These are phyloP conservation scores for Aspergillus biplanus DNA, from an alignment of 495 filamentous ascomycete species.

Conservation along the genomic window DNA sequence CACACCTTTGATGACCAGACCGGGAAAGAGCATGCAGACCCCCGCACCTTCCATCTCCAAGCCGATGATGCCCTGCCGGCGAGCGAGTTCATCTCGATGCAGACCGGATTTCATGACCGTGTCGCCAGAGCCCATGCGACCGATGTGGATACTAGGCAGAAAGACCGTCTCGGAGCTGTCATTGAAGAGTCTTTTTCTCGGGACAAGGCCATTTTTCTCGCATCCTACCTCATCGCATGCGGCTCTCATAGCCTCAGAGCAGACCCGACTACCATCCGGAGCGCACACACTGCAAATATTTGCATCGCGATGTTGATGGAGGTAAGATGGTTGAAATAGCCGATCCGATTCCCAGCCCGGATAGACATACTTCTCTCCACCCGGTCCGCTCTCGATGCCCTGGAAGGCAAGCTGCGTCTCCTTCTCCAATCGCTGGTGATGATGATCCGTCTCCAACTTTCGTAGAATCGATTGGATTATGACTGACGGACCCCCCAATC, in stretches of 20 bases:
- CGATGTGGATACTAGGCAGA: conserved; percentile 24
- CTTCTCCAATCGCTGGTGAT: not conserved
- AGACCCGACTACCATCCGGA: not conserved
- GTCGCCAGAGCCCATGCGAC: conserved; percentile 35
- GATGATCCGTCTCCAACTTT: conserved; percentile 1
- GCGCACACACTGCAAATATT: not conserved
- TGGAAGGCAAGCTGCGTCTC: not conserved
- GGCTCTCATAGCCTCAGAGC: not conserved
- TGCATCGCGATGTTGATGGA: not conserved
- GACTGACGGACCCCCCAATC: conserved; percentile 24
- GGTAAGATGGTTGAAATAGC: not conserved
- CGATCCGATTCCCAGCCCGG: not conserved
- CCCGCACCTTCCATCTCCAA: conserved; percentile 50
- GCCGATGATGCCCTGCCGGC: conserved; percentile 28
- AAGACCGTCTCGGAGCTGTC: not conserved
- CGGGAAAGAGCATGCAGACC: conserved; percentile 37
- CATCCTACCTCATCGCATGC: not conserved
- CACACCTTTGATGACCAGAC: conserved; percentile 42
- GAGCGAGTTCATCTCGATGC: conserved; percentile 31
- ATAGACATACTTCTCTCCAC: not conserved
- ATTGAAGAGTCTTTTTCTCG: not conserved
- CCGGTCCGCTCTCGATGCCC: not conserved
- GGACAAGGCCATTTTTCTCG: not conserved
- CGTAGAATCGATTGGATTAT: conserved; percentile 7
- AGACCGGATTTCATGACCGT: conserved; percentile 34